Evolutionary conservation across 371 early-diverging fungal genomes (phyloP), one percentile per base, ranked within the genome.

Genomic region (Choanephora cucurbitarum): DNA sequence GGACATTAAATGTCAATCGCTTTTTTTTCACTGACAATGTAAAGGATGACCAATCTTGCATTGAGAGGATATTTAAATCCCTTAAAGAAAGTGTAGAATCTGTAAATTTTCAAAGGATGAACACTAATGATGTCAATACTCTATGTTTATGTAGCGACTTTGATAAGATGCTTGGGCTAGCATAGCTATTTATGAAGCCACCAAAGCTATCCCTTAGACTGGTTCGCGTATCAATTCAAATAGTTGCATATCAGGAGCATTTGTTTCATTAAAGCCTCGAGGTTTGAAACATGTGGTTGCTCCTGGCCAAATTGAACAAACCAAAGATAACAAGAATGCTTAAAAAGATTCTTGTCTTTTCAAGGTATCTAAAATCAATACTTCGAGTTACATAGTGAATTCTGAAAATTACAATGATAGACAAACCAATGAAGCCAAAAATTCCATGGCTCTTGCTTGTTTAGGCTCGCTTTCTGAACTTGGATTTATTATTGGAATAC

Each of bases 21-120:
- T 15, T 51, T 51, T n/a, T n/a, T 24, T 51, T 41, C 11, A 49
- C 49, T 21, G 49, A 49, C 15, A 39, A 49, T 37, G 37, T 49
- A 1, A 34, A 37, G 19, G 39, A 21, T 18, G 39, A 49, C 19
- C 14, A 39, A 19, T 3, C 39, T 2, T 37, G 34, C 11, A 8
- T 49, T 13, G 49, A 49, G 22, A 17, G 24, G 5, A 24, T 40
- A 7, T 28, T 50, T 7, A 3, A 14, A 0, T 50, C 41, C 14
- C 40, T 50, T 9, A 40, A 23, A 23, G 51, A 5, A 14, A 7
- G 10, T 50, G 40, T 50, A 23, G 5, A 50, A 14, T 40, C 39
- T 5, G 28, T 7, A 28, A 7, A 28, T 7, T 28, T 28, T 5
- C 5, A 28, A 28, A 28, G 14, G 8, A 28, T 28, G 7, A 28